These are phyloP conservation scores for Epichloe hybrida DNA, from an alignment of 2,329 filamentous ascomycete genomes.

Conservation along the genomic window DNA sequence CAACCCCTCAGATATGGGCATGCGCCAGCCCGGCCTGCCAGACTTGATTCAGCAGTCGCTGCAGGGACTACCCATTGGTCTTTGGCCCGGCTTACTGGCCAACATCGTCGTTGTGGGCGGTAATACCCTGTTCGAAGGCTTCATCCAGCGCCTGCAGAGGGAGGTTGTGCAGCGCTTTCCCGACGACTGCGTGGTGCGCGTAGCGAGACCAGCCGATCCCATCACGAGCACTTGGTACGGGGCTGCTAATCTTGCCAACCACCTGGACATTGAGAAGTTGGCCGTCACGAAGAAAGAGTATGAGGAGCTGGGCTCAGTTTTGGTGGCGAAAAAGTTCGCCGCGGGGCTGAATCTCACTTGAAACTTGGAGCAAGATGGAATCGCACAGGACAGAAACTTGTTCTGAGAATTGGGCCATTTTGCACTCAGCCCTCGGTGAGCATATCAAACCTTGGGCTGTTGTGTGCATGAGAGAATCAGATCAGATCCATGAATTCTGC, in stretches of 20 bases:
- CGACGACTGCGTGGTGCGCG: constrained; percentile 64
- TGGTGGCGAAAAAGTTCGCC: constrained; percentile 61
- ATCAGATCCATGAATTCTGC: too few species aligned
- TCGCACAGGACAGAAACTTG: background rate
- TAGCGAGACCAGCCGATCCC: constrained; percentile 57
- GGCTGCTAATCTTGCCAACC: constrained; percentile 61
- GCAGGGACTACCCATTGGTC: constrained; percentile 57
- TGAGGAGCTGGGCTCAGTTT: constrained; percentile 65
- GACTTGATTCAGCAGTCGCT: constrained; percentile 74
- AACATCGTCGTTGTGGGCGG: constrained; percentile 87
- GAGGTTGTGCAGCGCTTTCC: constrained; percentile 62
- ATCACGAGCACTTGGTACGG: constrained; percentile 76
- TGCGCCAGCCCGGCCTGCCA: constrained; percentile 69
- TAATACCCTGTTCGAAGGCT: constrained; percentile 65
- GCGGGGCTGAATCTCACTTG: constrained; percentile 6
- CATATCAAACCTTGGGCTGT: too few species aligned
- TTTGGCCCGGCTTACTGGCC: constrained; percentile 72
- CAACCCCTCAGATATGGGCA: constrained; percentile 69
- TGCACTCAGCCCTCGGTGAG: too few species aligned
- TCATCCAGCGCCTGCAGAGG: constrained; percentile 63
- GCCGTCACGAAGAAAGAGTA: constrained; percentile 84
- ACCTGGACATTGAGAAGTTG: constrained; percentile 51
- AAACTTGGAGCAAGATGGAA: background rate
- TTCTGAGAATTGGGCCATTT: background rate
- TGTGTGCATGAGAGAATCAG: too few species aligned